phyloP scores from a whole-genome alignment of 768 basidiomycete species.

The Mycena pura region DNA sequence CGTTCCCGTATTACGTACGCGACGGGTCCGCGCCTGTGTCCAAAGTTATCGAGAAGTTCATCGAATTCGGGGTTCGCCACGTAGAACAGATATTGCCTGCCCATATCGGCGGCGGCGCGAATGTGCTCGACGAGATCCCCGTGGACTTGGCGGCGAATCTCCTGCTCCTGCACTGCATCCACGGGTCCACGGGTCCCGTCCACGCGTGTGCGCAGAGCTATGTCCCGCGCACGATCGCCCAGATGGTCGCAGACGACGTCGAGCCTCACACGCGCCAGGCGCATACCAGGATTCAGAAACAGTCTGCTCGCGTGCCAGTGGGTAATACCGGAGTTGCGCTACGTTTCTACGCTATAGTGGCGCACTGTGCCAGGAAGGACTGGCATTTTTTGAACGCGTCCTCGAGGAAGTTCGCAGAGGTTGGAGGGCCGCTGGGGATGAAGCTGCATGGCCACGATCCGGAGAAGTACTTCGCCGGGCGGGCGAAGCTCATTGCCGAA shows the following conservation, averaged over 20 bases:
- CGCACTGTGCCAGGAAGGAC: background rate
- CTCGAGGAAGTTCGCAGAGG: background rate
- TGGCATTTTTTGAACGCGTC: background rate
- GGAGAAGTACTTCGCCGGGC: background rate
- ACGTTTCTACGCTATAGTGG: background rate
- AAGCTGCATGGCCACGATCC: background rate
- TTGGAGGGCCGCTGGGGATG: background rate
- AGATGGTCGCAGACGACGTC: background rate
- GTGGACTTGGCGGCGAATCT: slow-evolving; percentile 3
- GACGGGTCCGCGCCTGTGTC: background rate
- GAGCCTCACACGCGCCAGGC: background rate
- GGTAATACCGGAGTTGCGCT: background rate
- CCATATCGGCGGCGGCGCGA: background rate
- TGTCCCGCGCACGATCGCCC: background rate
- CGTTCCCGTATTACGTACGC: background rate
- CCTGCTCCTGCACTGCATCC: background rate
- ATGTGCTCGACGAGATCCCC: slow-evolving; percentile 6
- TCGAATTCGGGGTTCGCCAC: background rate
- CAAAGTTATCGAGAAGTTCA: background rate
- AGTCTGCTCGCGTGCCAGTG: background rate
- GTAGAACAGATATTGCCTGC: too few species aligned
- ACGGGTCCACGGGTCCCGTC: background rate
- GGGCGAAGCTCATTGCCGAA: background rate
- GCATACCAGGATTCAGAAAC: background rate
- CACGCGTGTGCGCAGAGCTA: slow-evolving; percentile 4